Evolutionary conservation across 257 asterid species (phyloP).

Genomic region (Salvia rosmarinus): DNA sequence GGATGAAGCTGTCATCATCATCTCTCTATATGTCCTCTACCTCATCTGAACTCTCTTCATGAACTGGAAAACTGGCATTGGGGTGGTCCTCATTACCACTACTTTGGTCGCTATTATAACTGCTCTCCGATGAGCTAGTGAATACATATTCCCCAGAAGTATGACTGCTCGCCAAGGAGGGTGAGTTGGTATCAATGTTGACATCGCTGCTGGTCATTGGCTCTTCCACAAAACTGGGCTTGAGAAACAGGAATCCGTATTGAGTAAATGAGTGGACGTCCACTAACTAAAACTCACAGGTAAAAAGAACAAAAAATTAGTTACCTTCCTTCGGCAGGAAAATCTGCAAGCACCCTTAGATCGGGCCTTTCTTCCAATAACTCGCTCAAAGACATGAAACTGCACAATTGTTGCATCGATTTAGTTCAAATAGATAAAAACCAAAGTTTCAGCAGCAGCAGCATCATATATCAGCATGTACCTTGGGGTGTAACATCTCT

Average conservation of each 20-base stretch:
- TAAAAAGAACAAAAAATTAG: slow-evolving; percentile 25
- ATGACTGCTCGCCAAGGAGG: slow-evolving; percentile 44
- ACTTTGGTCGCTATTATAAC: slow-evolving; percentile 59
- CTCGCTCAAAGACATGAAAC: slow-evolving; percentile 60
- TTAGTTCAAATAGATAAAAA: slow-evolving; percentile 25
- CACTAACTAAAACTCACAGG: slow-evolving; percentile 8
- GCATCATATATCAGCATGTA: slow-evolving; percentile 34
- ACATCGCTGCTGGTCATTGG: slow-evolving; percentile 45
- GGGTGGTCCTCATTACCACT: slow-evolving; percentile 60
- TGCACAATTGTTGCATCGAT: slow-evolving; percentile 39
- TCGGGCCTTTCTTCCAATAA: slow-evolving; percentile 63
- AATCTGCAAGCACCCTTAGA: slow-evolving; percentile 65
- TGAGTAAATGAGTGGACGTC: slow-evolving; percentile 12
- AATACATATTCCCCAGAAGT: slow-evolving; percentile 45
- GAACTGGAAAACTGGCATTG: slow-evolving; percentile 35
- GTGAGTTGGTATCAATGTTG: slow-evolving; percentile 46
- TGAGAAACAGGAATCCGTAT: slow-evolving; percentile 21
- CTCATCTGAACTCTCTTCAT: slow-evolving; percentile 63
- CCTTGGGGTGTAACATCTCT: slow-evolving; percentile 60
- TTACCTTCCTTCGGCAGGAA: slow-evolving; percentile 70
- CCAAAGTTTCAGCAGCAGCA: slow-evolving; percentile 7
- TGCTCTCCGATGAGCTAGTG: slow-evolving; percentile 53
- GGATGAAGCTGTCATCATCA: slow-evolving; percentile 12
- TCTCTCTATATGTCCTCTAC: slow-evolving; percentile 42
- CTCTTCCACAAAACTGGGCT: slow-evolving; percentile 48